Conservation (phyloP, 108 stramenopile species). For the Phaeodactylum tricornutum region DNA sequence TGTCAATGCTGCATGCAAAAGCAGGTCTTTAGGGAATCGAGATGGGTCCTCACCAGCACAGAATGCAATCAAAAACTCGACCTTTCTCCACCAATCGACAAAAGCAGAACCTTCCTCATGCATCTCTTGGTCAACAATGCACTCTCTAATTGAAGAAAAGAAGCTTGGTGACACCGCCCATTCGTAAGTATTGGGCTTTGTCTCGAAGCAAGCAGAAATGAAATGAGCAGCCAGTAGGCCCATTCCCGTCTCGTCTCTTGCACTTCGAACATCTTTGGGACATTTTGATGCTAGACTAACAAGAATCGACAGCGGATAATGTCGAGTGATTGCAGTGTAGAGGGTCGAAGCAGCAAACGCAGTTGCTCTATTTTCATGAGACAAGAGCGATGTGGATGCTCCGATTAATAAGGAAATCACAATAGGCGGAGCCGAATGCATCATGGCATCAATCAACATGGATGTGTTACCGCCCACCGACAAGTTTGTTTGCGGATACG, state of each 20-base stretch:
- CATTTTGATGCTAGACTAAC: constrained; percentile 7
- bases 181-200: not conserved
- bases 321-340: constrained; percentile 4
- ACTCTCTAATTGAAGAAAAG: not conserved
- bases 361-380: constrained; percentile 5
- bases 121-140: not conserved
- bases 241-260: constrained; percentile 14
- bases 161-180: not conserved
- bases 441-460: constrained; percentile 11
- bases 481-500: constrained; percentile 3
- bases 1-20: constrained; percentile 26
- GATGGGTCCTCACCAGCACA: not conserved
- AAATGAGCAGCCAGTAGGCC: constrained; percentile 12
- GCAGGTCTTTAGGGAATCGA: constrained; percentile 2
- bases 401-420: constrained; percentile 14
- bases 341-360: constrained; percentile 5
- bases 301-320: constrained; percentile 10
- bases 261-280: constrained; percentile 6
- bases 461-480: constrained; percentile 9
- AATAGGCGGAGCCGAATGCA: constrained; percentile 13
- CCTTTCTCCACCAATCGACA: constrained; percentile 17
- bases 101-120: not conserved
- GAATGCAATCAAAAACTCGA: constrained; percentile 12
- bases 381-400: constrained; percentile 1
- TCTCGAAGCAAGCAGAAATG: constrained; percentile 6